Base-by-base conservation (phyloP, 208 protist genomes). In the Plasmodiophora brassicae region DNA sequence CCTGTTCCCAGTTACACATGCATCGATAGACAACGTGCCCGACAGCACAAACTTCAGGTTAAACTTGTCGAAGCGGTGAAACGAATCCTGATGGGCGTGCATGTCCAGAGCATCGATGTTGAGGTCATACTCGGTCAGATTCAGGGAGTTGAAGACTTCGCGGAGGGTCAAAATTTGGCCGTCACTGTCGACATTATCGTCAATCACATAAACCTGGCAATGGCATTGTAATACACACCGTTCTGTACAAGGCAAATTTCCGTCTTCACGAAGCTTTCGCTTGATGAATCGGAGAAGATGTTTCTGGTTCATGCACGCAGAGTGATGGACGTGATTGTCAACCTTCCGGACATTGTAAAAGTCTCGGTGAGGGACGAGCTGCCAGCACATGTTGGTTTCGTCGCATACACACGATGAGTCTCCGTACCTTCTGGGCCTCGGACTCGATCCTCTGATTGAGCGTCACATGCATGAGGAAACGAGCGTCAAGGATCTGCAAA, bases 1-100 rank as follows among this genome's bases (percentile, higher is more conserved):
- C 45, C 72, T 90, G 85, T 60, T 96, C 93, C 25, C 92, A 92
- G 87, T 95, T 36, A 97, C 97, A 91, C 97, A 95, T 22, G 97
- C 97, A 91, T 98, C 98, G 94, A 99, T 99, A 54, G 92, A 93
- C 22, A 89, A 71, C 32, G 87, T 85, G 54, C 45, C 46, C 39
- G 20, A 1, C 14, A 1, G 8, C 45, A 85, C 45, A 5, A 32
- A 86, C 91, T 97, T 97, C 92, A 97, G 94, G 91, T 99, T 99
- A 93, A 99, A 99, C 90, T 97, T 98, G 92, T 99, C 98, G 93
- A 99, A 99, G 84, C 97, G 95, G 71, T 99, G 96, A 44, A 91
- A 91, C 35, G 89, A 90, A 43, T 87, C 53, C 14, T 71, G 22
- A 72, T 87, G 85, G 25, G 86, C 86, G 60, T 89, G 88, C 87